Base-by-base conservation (phyloP, 2,329 filamentous ascomycete species). In the Grosmannia huntii region DNA sequence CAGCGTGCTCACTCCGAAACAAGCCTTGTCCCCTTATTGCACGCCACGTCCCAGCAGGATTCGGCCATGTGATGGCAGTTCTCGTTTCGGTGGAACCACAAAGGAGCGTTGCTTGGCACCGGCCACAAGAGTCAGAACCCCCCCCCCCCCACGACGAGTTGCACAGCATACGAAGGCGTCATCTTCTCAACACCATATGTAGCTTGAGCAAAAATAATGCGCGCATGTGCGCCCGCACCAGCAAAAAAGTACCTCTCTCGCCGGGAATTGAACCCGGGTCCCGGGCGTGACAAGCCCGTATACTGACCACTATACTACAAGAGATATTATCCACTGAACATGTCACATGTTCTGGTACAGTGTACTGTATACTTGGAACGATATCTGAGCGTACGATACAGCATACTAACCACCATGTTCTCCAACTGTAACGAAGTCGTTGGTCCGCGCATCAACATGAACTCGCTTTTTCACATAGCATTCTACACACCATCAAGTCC, bases 221-320 rank as follows among this genome's bases (percentile, higher is more conserved):
- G 33, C 25, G 9, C 23, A 50, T 25, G 10, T n/a, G 21, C 44
- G 41, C 14, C 21, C n/a, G 25, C n/a, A 50, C n/a, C n/a, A 9
- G n/a, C n/a, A 56, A 50, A 51, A 25, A 27, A 31, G 31, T 21
- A 23, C 7, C 53, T 55, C 53, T 55, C 53, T 55, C 53, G 53
- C 53, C 53, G 53, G 53, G 53, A 55, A 55, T 55, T 55, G 53
- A 55, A 55, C 53, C 53, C 53, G 53, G 53, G 53, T 55, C 53
- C 53, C 53, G 53, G 53, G 53, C 53, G 53, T 55, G 53, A 55
- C 53, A 55, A 55, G 53, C 53, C 53, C 53, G 53, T 55, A 55
- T 55, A 55, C 53, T 55, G 53, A 55, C 53, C 53, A 55, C 53
- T 55, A 55, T 55, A 55, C 53, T 55, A 55, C 53, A 55, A 55